Evolutionary conservation across 2,329 filamentous ascomycete species (phyloP).

Genomic region (Alternaria triticimaculans): DNA sequence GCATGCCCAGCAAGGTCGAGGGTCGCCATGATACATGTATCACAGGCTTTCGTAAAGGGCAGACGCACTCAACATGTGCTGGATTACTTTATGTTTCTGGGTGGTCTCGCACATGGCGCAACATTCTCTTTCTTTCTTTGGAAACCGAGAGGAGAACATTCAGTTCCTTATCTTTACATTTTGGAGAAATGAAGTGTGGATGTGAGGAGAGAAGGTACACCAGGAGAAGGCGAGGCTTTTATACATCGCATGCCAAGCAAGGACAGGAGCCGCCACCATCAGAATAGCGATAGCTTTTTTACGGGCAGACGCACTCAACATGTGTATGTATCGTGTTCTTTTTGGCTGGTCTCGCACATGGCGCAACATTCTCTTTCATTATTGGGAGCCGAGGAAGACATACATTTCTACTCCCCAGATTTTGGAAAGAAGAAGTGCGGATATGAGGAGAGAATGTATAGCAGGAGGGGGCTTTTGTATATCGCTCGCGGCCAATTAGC

Average conservation of each 20-base stretch:
- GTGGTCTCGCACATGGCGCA: neutral
- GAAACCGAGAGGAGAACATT: too few species aligned
- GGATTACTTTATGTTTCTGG: neutral
- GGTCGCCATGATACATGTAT: neutral
- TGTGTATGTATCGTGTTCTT: too few species aligned
- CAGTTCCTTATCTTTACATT: too few species aligned
- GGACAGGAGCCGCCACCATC: neutral
- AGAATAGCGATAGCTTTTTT: too few species aligned
- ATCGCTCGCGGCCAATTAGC: neutral
- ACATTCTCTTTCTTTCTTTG: too few species aligned
- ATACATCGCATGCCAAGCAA: neutral
- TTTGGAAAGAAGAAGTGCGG: neutral
- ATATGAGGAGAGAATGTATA: neutral
- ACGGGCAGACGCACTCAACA: neutral
- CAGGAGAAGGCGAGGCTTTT: neutral
- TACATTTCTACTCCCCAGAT: too few species aligned
- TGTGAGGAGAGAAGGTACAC: neutral
- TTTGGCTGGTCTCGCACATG: neutral
- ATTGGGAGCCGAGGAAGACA: neutral
- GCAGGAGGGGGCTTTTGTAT: neutral
- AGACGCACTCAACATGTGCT: neutral
- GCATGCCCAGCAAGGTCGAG: neutral
- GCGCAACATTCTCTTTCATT: neutral
- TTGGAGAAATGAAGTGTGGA: neutral
- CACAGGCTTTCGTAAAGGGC: neutral